Evolutionary conservation across 805 yeast species (phyloP), one percentile per base, ranked within the genome.

Genomic region (Candida qinlingensis): DNA sequence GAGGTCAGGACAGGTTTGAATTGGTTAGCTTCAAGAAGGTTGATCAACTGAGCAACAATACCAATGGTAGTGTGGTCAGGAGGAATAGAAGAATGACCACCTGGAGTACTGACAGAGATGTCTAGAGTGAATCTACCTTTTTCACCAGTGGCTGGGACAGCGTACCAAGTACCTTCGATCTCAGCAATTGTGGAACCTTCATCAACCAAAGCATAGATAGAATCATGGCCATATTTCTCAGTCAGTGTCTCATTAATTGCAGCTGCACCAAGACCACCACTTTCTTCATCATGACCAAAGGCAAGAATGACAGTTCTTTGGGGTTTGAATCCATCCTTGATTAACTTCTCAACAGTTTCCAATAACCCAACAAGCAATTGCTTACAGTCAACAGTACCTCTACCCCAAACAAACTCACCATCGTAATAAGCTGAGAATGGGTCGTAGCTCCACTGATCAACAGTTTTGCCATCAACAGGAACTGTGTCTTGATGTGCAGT

Each of bases 401-500:
- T 75, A 4, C 96, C 96, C 76, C 80, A 86, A 4, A 89, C 56
- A 6, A 58, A 59, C 37, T 61, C 56, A 12, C 88, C 90, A 57
- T 88, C 95, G 59, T 70, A 86, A 56, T 75, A 69, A 12, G 85
- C 89, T 13, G 72, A 63, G 49, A 80, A 85, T 3, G 96, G 95
- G 9, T 81, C 82, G 59, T 77, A 71, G 0, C 67, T 70, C 96
- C 96, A 88, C 47, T 77, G 68, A 29, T 65, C 69, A 39, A 71
- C 64, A 0, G 90, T 79, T 27, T 73, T 77, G n/a, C 63, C 61
- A 58, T 80, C 85, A 6, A 86, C 84, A 0, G 96, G 96, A 12
- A 88, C 96, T 1, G 84, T 88, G 60, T 88, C 96, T 61, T 83
- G 88, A 63, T 88, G 96, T 5, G 94, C 92, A 64, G 85, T 77